Evolutionary conservation across 1,284 basidiomycete species (phyloP).

Genomic region (Apiotrichum veenhuisii): DNA sequence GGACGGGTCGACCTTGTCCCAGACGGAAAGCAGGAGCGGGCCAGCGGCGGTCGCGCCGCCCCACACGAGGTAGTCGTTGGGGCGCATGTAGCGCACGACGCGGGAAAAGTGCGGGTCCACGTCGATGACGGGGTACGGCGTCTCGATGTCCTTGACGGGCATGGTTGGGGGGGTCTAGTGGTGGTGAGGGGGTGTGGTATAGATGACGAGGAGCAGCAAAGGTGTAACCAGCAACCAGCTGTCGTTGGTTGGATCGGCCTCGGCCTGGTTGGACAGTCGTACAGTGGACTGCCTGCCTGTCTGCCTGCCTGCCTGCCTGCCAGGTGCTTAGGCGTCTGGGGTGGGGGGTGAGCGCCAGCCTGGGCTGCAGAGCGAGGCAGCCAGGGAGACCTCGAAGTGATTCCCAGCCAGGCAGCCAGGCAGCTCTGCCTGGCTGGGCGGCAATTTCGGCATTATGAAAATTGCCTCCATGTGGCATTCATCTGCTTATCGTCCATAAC

Average conservation of each 20-base stretch:
- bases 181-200: neutral
- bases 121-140: constrained; percentile 81
- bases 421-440: neutral
- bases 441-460: neutral
- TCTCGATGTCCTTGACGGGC: constrained; percentile 66
- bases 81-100: constrained; percentile 84
- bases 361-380: too few relatives aligned
- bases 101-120: constrained; percentile 85
- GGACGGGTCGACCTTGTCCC: constrained; percentile 25
- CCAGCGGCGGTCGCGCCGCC: constrained; percentile 67
- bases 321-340: too few relatives aligned
- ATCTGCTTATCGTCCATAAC: neutral
- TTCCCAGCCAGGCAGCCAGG: neutral
- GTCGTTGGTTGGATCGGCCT: neutral
- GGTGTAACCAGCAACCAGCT: too few relatives aligned
- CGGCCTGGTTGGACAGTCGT: neutral
- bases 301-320: too few relatives aligned
- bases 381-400: too few relatives aligned
- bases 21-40: constrained; percentile 28
- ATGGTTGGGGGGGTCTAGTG: constrained; percentile 46
- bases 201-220: too few relatives aligned
- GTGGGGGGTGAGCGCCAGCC: too few relatives aligned
- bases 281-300: too few relatives aligned
- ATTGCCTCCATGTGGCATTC: neutral
- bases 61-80: constrained; percentile 83